These are phyloP conservation scores for Arachis stenosperma DNA, from an alignment of 306 rosid genomes.

Conservation along the genomic window DNA sequence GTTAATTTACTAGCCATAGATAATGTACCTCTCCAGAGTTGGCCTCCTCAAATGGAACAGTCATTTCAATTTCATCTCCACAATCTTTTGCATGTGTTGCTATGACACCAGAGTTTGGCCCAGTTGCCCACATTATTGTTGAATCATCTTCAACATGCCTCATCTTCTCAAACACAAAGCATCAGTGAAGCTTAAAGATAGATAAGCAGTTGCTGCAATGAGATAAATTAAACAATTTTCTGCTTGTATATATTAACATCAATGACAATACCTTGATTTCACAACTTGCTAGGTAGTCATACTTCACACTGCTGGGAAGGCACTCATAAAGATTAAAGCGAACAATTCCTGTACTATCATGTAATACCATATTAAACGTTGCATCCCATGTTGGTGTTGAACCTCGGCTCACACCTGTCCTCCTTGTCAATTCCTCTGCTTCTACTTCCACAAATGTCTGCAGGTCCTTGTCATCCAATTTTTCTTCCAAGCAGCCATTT, in stretches of 20 bases:
- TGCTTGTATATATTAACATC: constrained; percentile 7
- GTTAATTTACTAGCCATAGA: background rate
- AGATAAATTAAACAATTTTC: background rate
- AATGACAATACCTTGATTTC: constrained; percentile 71
- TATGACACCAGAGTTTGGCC: constrained; percentile 63
- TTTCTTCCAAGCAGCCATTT: constrained; percentile 47
- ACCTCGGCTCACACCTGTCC: constrained; percentile 57
- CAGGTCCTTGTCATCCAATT: constrained; percentile 50
- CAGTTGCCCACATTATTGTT: constrained; percentile 82
- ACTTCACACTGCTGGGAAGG: constrained; percentile 62
- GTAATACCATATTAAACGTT: constrained; percentile 82
- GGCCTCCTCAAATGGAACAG: constrained; percentile 76
- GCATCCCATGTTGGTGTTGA: constrained; percentile 75
- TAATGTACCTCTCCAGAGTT: constrained; percentile 69
- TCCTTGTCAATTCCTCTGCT: constrained; percentile 74
- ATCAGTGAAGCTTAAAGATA: constrained; percentile 33
- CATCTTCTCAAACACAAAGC: constrained; percentile 52
- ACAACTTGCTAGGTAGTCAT: constrained; percentile 69
- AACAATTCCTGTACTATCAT: constrained; percentile 62
- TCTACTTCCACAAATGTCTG: constrained; percentile 89
- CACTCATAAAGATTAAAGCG: constrained; percentile 70
- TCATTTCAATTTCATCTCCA: constrained; percentile 77
- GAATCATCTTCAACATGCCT: constrained; percentile 80
- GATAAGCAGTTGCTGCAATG: constrained; percentile 16
- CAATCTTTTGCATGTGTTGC: constrained; percentile 60